Evolutionary conservation across 176 grass and related monocot genomes (phyloP).

Genomic region (barley (Hordeum vulgare)): MorexV3_pseudomolecules_assembly NC_058519.1:285760285-285760784

Average conservation of each 20-base stretch:
- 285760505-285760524: slow-evolving; percentile 44
- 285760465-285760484: slow-evolving; percentile 53
- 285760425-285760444: background rate
- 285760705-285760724: too few species aligned
- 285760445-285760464: slow-evolving; percentile 45
- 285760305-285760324: background rate
- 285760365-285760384: slow-evolving; percentile 52
- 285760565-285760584: slow-evolving; percentile 60
- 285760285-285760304: background rate
- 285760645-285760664: slow-evolving; percentile 69
- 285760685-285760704: too few species aligned
- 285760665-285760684: slow-evolving; percentile 45
- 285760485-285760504: slow-evolving; percentile 44
- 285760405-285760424: slow-evolving; percentile 43
- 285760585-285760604: slow-evolving; percentile 62
- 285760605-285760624: slow-evolving; percentile 55
- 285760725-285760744: too few species aligned
- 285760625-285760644: slow-evolving; percentile 68
- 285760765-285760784: too few species aligned
- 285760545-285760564: slow-evolving; percentile 70
- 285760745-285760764: too few species aligned
- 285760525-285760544: slow-evolving; percentile 50
- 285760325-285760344: background rate
- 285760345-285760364: too few species aligned
- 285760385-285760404: slow-evolving; percentile 41